Evolutionary conservation across 2,329 filamentous ascomycete species (phyloP).

Genomic region (Metarhizium sp.): DNA sequence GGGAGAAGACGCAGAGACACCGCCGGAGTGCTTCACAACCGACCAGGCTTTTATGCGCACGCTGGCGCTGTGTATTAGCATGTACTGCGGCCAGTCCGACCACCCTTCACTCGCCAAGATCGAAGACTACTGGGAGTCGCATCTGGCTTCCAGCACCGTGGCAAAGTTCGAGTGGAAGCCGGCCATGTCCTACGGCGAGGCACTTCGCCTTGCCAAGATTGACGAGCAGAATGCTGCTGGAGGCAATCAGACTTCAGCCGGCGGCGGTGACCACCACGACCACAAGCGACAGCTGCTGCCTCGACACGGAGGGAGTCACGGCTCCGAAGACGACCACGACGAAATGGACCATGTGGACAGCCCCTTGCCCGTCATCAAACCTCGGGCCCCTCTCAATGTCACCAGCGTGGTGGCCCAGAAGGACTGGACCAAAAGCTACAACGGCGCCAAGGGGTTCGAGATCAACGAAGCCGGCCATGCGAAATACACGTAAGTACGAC

Average conservation of each 20-base stretch:
- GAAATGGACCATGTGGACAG: conserved; percentile 6
- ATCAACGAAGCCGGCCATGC: conserved; percentile 27
- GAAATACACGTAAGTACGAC: conserved; percentile 11
- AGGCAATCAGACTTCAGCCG: not conserved
- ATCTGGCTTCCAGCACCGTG: conserved; percentile 18
- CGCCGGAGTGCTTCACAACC: conserved; percentile 18
- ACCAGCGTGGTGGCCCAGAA: conserved; percentile 20
- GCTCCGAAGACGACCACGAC: not conserved
- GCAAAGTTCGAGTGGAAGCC: conserved; percentile 15
- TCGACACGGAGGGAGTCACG: not conserved
- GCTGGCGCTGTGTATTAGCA: conserved; percentile 24
- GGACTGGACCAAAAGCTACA: conserved; percentile 33
- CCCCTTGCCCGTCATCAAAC: conserved; percentile 14
- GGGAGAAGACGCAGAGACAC: conserved; percentile 10
- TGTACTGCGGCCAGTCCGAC: conserved; percentile 17
- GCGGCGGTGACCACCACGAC: not conserved
- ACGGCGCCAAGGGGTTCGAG: conserved; percentile 42
- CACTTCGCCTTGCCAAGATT: conserved; percentile 12
- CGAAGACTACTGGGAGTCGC: conserved; percentile 19
- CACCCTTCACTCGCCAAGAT: conserved; percentile 10
- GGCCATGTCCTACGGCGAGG: conserved; percentile 18
- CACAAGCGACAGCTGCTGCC: not conserved
- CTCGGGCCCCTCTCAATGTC: conserved; percentile 17
- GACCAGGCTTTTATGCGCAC: conserved; percentile 21
- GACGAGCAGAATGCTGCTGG: conserved; percentile 11